Percentiles rank a stretch among this genome's conserved stretches.
Evolutionary conservation across 192 early-diverging fungal genomes (phyloP).

Genomic region (Chytriomyces sp.): DNA sequence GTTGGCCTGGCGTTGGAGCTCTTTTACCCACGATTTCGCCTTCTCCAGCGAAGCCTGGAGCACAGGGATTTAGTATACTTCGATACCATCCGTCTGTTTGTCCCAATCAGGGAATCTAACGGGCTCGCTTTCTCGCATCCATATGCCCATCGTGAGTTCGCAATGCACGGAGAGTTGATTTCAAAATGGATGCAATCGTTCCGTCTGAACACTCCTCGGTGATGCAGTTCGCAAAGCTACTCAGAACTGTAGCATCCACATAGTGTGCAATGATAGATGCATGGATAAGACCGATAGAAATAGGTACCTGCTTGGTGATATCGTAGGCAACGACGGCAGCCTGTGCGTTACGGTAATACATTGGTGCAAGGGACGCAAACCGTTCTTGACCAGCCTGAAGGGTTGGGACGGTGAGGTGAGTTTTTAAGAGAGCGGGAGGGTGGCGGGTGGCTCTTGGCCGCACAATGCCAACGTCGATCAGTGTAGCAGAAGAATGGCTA

Average conservation of each 20-base stretch:
- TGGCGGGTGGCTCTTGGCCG: too few relatives aligned
- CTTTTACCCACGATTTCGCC: conserved; percentile 94
- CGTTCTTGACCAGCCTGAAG: conserved; percentile 88
- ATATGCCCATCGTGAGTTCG: too few relatives aligned
- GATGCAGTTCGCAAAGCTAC: too few relatives aligned
- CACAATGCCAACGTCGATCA: too few relatives aligned
- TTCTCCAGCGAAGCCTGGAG: conserved; percentile 79
- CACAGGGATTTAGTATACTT: too few relatives aligned
- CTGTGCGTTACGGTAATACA: conserved; percentile 99
- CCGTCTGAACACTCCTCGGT: too few relatives aligned
- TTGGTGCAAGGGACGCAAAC: conserved; percentile 90
- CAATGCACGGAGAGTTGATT: not conserved
- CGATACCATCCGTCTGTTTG: too few relatives aligned
- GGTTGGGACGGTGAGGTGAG: conserved; percentile 21
- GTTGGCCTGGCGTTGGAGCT: conserved; percentile 94
- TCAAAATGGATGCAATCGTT: not conserved
- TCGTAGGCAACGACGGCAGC: conserved; percentile 97
- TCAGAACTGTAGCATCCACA: too few relatives aligned
- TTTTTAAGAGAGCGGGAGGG: not conserved
- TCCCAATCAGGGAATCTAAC: too few relatives aligned
- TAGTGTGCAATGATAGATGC: too few relatives aligned
- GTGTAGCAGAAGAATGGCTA: not conserved
- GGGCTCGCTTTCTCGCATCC: too few relatives aligned
- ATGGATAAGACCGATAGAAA: not conserved
- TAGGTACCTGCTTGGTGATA: conserved; percentile 73